Base-by-base conservation (phyloP, 768 basidiomycete genomes). In the Tylopilus cervinicoccineus region DNA sequence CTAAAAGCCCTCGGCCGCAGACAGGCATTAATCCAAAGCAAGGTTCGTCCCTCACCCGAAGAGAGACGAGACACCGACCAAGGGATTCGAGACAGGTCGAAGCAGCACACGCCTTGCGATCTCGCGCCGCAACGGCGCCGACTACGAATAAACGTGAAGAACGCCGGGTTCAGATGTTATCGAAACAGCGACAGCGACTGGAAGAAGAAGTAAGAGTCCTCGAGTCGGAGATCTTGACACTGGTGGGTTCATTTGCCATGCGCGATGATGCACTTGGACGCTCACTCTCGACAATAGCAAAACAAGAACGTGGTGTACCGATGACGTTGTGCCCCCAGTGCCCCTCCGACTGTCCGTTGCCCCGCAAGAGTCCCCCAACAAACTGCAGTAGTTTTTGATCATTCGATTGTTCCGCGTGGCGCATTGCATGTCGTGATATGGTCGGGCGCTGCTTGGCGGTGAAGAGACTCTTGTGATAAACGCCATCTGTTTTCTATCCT, bases 131-230 rank as follows among this genome's bases (percentile, higher is more conserved):
- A 0, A 73, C 73, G 5, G 77, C 74, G 16, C 76, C 79, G 0
- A 73, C 77, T 12, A 70, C 69, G 6, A 81, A 80, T 60, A 88
- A 86, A 56, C 71, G 82, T 8, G 86, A 89, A 59, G 77, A 77
- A 27, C 74, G 85, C 14, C 76, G 82, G 37, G 64, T 86, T 26
- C 83, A 86, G 50, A 74, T 79, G 63, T 68, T 88, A 6, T 73
- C 72, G 12, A 83, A 80, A 53, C 85, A 89, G 55, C 73, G 83
- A 31, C 79, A 86, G 61, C 74, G 76, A 40, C 66, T 90, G 22
- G 87, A 88, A 57, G 72, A 76, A 32, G 83, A 90, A 58, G 66
- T 84, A 3, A 69, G 69, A 38, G 68, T 72, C 2, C 61, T 90
- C 27, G 82, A 86, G 53, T 73, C 74, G 4, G 86, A 91, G 56